These are phyloP conservation scores for Leishmania braziliensis DNA, from an alignment of 208 protist genomes.

Conservation along the genomic window DNA sequence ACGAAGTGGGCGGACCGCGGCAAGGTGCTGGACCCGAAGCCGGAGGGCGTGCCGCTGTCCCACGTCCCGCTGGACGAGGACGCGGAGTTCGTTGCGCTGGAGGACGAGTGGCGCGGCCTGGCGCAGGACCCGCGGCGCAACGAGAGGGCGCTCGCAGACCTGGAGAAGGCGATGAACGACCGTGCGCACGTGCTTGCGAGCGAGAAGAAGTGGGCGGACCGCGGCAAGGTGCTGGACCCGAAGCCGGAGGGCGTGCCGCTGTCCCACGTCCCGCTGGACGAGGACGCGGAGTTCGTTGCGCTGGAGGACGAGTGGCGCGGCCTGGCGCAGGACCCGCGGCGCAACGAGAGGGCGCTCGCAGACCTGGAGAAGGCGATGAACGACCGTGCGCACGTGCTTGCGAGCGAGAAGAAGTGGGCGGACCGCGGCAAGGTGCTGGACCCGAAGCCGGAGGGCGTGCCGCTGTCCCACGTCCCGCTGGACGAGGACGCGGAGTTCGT, in stretches of 20 bases:
- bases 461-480: slow-evolving; percentile 33
- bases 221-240: too few species aligned
- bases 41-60: slow-evolving; percentile 51
- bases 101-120: slow-evolving; percentile 28
- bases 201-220: slow-evolving; percentile 35
- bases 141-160: background rate
- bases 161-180: slow-evolving; percentile 46
- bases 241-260: slow-evolving; percentile 56
- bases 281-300: slow-evolving; percentile 33
- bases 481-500: slow-evolving; percentile 43
- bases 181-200: slow-evolving; percentile 50
- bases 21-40: too few species aligned
- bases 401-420: slow-evolving; percentile 34
- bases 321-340: slow-evolving; percentile 13
- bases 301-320: slow-evolving; percentile 29
- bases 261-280: slow-evolving; percentile 35
- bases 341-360: background rate
- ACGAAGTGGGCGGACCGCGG: too few species aligned
- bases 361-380: slow-evolving; percentile 44
- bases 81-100: slow-evolving; percentile 36
- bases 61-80: too few species aligned
- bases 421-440: too few species aligned
- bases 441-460: slow-evolving; percentile 49
- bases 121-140: background rate
- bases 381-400: slow-evolving; percentile 49